Evolutionary conservation across 148 eudicot genomes (phyloP).

Genomic region (Bassia scoparia): DNA sequence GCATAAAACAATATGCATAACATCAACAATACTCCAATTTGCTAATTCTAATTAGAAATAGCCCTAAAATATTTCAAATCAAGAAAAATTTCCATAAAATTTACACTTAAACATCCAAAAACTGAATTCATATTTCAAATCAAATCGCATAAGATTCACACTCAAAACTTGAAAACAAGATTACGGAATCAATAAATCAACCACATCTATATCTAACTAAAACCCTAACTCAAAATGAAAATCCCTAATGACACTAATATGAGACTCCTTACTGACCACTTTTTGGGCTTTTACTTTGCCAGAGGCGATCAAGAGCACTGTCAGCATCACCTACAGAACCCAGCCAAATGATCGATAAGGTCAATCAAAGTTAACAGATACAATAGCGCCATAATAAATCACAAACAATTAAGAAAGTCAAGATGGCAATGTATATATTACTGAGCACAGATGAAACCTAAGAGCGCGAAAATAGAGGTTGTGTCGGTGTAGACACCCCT

Average conservation of each 20-base stretch:
- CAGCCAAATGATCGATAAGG: not conserved
- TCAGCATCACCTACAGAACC: constrained; percentile 57
- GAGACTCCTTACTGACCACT: constrained; percentile 28
- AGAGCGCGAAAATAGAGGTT: constrained; percentile 74
- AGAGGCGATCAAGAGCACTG: constrained; percentile 66
- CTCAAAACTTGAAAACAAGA: too few relatives aligned
- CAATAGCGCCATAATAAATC: not conserved
- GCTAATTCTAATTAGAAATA: too few relatives aligned
- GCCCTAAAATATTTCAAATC: too few relatives aligned
- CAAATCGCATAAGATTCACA: too few relatives aligned
- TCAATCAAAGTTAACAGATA: not conserved
- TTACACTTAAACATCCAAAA: too few relatives aligned
- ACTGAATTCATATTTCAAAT: too few relatives aligned
- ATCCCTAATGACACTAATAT: not conserved
- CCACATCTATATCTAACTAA: too few relatives aligned
- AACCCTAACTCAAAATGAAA: too few relatives aligned
- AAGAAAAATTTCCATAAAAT: too few relatives aligned
- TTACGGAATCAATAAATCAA: too few relatives aligned
- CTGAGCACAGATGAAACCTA: constrained; percentile 82
- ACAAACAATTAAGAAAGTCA: not conserved
- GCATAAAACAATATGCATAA: too few relatives aligned
- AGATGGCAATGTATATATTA: constrained; percentile 5
- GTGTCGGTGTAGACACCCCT: constrained; percentile 58
- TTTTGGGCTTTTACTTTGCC: constrained; percentile 54
- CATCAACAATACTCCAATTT: too few relatives aligned